Evolutionary conservation across 148 eudicot species (phyloP), one percentile per base, ranked within the genome.

Genomic region (Nepenthes mirabilis): DNA sequence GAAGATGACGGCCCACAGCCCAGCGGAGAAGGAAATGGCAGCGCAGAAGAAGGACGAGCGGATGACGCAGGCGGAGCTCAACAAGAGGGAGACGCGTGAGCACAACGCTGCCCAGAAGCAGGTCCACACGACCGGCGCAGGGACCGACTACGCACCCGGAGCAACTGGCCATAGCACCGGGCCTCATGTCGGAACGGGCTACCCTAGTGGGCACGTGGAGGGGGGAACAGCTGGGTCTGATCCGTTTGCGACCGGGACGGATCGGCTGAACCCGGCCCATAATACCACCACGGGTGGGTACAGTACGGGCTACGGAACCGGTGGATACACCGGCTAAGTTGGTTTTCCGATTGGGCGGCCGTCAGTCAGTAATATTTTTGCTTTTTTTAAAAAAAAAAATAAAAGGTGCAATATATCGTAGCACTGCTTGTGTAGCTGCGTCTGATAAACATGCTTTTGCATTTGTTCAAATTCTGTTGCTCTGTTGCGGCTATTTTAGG

Each of bases 1-100:
- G 34, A 69, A 69, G 52, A 62, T 70, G 66, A 66, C 60, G 2
- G 9, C 67, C 52, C 67, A 64, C 60, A 13, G 36, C 43, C 37
- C 52, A 11, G 45, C 50, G 36, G 59, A 64, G 36, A 64, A 64
- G 37, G 48, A 32, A 2, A 55, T 55, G 67, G 59, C 67, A 7
- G 52, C 14, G 33, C 51, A 40, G 67, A 56, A 47, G 14, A 64
- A 64, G 60, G 60, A 55, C 37, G 52, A 55, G 13, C 36, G 59
- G 9, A 55, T 37, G 2, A 52, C 37, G 11, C 37, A 43, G 6
- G 59, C 67, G 33, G 67, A 55, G 40, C 5, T 40, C 37, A 43
- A 64, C 37, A 64, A 64, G 60, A 37, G 37, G 60, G 52, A 55
- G 51, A 52, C 67, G 10, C 59, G 40, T 3, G 8, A 32, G 36